phyloP scores from a whole-genome alignment of 352 stramenopile genomes.

The Globisporangium paddicum region DNA sequence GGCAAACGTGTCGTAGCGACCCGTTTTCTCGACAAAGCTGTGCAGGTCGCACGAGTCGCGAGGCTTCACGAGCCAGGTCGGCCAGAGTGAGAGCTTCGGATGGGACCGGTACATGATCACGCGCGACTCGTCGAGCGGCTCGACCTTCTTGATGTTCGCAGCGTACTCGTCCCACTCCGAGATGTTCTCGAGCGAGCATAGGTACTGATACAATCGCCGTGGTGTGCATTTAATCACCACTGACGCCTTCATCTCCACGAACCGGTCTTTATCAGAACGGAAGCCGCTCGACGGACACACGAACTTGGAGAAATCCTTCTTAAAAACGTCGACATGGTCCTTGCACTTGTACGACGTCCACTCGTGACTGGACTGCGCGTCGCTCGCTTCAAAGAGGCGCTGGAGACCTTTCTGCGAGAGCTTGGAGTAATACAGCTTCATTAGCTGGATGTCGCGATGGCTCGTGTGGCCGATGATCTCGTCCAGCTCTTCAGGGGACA shows the following conservation, averaged over 20 bases:
- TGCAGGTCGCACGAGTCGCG: slow-evolving; percentile 78
- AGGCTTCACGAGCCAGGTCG: slow-evolving; percentile 72
- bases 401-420: slow-evolving; percentile 55
- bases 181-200: slow-evolving; percentile 41
- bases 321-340: slow-evolving; percentile 33
- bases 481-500: slow-evolving; percentile 50
- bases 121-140: slow-evolving; percentile 59
- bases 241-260: slow-evolving; percentile 75
- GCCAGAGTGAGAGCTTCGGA: slow-evolving; percentile 69
- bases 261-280: slow-evolving; percentile 29
- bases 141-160: slow-evolving; percentile 38
- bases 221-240: slow-evolving; percentile 43
- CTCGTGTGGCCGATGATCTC: slow-evolving; percentile 50
- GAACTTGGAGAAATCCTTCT: slow-evolving; percentile 16
- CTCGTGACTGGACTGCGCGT: slow-evolving; percentile 22
- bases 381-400: slow-evolving; percentile 39
- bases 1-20: slow-evolving; percentile 50
- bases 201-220: slow-evolving; percentile 49
- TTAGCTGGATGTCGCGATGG: slow-evolving; percentile 65
- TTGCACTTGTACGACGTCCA: slow-evolving; percentile 51
- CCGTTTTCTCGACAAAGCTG: slow-evolving; percentile 70
- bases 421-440: slow-evolving; percentile 70
- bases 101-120: slow-evolving; percentile 69
- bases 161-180: slow-evolving; percentile 33
- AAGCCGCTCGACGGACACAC: slow-evolving; percentile 8